Percentiles rank a stretch among this genome's conserved stretches.
These are phyloP conservation scores for Thermomucor indicae-seudaticae DNA, from an alignment of 371 early-diverging fungal species.

Conservation along the genomic window DNA sequence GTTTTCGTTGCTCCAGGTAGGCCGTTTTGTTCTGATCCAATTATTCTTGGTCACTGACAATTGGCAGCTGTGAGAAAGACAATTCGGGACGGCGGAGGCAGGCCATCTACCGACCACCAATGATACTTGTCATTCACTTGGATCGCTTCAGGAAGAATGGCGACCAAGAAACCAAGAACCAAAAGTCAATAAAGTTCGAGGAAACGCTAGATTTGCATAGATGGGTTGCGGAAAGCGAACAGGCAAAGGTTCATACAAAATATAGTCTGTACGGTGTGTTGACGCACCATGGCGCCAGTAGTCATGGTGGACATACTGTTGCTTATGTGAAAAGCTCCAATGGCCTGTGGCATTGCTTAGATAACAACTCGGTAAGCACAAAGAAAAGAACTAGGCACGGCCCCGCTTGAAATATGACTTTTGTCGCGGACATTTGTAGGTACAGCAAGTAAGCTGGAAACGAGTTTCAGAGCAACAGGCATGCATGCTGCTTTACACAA, in stretches of 20 bases:
- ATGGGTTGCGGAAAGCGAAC: constrained; percentile 27
- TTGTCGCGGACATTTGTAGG: constrained; percentile 32
- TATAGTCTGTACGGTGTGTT: constrained; percentile 75
- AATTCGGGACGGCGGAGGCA: constrained; percentile 45
- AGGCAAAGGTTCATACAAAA: constrained; percentile 22
- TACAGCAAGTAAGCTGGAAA: constrained; percentile 65
- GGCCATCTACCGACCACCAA: constrained; percentile 68
- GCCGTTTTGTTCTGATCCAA: not conserved
- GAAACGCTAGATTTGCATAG: constrained; percentile 38
- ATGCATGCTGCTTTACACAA: constrained; percentile 88
- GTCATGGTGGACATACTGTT: constrained; percentile 80
- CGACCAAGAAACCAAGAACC: constrained; percentile 35
- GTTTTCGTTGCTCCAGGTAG: constrained; percentile 28
- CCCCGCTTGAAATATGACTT: too few relatives aligned
- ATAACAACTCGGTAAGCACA: constrained; percentile 65
- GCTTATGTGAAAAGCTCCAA: constrained; percentile 75
- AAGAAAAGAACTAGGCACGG: not conserved
- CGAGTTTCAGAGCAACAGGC: constrained; percentile 71
- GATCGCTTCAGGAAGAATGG: constrained; percentile 77
- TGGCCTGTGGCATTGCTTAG: constrained; percentile 82
- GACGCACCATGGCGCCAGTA: constrained; percentile 73
- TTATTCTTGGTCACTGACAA: not conserved
- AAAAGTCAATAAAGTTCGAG: constrained; percentile 42
- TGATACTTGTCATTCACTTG: constrained; percentile 68
- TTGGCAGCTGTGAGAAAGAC: constrained; percentile 53